These are phyloP conservation scores for Wallacemonas sp. DNA, from an alignment of 208 protist genomes.

Conservation along the genomic window DNA sequence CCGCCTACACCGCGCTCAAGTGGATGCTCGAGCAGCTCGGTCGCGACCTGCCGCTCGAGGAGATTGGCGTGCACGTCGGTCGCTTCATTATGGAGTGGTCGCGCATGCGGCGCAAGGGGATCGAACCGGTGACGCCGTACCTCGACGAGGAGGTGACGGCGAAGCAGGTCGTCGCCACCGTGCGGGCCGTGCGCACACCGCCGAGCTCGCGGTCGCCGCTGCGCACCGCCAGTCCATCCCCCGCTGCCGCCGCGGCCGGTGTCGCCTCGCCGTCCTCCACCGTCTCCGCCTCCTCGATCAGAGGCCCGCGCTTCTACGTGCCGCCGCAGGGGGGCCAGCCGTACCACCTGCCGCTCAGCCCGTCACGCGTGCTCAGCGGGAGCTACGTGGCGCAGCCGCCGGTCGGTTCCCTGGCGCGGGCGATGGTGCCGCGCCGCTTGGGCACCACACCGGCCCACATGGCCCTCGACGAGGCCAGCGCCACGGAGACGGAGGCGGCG, in stretches of 20 bases:
- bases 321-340: slow-evolving; percentile 5
- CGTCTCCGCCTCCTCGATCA: background rate
- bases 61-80: slow-evolving; percentile 58
- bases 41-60: slow-evolving; percentile 46
- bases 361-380: slow-evolving; percentile 2
- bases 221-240: background rate
- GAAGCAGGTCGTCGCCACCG: background rate
- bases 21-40: slow-evolving; percentile 64
- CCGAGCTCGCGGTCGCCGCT: slow-evolving; percentile 2
- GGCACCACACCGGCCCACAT: background rate
- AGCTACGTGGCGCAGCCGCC: slow-evolving; percentile 14
- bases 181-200: background rate
- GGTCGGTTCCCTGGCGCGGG: slow-evolving; percentile 8
- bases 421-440: background rate
- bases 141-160: slow-evolving; percentile 14
- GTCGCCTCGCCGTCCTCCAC: background rate
- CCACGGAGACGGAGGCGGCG: background rate
- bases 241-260: background rate
- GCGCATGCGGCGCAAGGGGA: slow-evolving; percentile 27
- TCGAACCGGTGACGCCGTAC: slow-evolving; percentile 18
- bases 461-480: background rate
- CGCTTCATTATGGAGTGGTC: slow-evolving; percentile 51
- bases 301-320: slow-evolving; percentile 13
- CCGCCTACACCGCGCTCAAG: slow-evolving; percentile 41
- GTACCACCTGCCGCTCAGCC: background rate